Percentiles rank a stretch among this genome's conserved stretches.
These are phyloP conservation scores for Lentinus brumalis DNA, from an alignment of 768 basidiomycete genomes.

Conservation along the genomic window DNA sequence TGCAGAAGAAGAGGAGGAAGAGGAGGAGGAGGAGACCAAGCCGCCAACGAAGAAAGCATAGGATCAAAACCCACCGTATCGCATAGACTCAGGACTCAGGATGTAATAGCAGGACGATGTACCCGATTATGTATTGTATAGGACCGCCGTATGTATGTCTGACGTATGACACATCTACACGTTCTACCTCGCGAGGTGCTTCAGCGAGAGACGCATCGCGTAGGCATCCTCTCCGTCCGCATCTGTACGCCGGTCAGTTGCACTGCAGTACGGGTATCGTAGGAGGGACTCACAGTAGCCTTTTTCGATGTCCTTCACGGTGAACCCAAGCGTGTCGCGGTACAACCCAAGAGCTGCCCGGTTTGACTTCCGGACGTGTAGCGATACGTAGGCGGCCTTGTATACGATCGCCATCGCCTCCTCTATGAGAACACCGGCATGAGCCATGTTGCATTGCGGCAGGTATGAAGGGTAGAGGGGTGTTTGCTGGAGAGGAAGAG, in stretches of 20 bases:
- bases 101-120: not conserved
- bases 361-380: constrained; percentile 96
- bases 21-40: constrained; percentile 1
- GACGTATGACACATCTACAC: constrained; percentile 6
- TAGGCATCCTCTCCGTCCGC: constrained; percentile 96
- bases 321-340: constrained; percentile 87
- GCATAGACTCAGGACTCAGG: not conserved
- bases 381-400: constrained; percentile 77
- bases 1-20: constrained; percentile 9
- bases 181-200: constrained; percentile 28
- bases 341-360: constrained; percentile 89
- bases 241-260: constrained; percentile 48
- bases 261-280: not conserved
- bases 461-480: not conserved
- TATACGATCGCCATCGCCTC: constrained; percentile 91
- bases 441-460: not conserved
- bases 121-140: constrained; percentile 7
- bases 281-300: constrained; percentile 74
- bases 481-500: not conserved
- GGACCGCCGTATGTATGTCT: not conserved
- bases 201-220: constrained; percentile 77
- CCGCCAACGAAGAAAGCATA: not conserved
- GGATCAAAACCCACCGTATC: not conserved
- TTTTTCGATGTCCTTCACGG: constrained; percentile 82
- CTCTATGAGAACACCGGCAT: constrained; percentile 47